phyloP scores from a whole-genome alignment of 2,329 filamentous ascomycete genomes.

The Hypoxylon sp. region DNA sequence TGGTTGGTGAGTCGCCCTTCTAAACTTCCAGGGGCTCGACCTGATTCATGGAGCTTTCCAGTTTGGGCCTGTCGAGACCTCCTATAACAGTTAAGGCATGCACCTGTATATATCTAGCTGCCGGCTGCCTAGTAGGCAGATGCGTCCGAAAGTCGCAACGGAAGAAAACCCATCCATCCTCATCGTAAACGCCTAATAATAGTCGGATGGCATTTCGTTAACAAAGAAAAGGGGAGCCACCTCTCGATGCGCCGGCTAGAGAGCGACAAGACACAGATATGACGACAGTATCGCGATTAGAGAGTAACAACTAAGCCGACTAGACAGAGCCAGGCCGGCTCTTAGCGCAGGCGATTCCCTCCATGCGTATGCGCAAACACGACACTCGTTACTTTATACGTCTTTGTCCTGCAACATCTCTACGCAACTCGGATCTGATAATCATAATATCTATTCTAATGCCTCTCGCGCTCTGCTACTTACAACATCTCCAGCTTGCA shows the following conservation, averaged over 20 bases:
- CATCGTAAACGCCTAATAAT: neutral
- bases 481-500: neutral
- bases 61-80: no score
- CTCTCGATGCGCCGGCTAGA: conserved; percentile 1
- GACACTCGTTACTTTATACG: neutral
- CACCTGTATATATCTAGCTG: no score
- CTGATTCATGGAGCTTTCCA: conserved; percentile 22
- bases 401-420: conserved; percentile 13
- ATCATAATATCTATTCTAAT: neutral
- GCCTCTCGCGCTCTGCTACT: neutral
- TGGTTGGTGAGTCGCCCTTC: conserved; percentile 25
- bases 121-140: no score
- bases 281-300: conserved; percentile 28
- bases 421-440: neutral
- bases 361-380: no score
- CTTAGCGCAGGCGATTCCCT: conserved; percentile 5
- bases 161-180: neutral
- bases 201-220: conserved; percentile 3
- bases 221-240: neutral
- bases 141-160: no score
- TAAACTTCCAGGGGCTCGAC: conserved; percentile 15
- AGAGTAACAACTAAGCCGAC: conserved; percentile 5
- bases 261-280: conserved; percentile 8
- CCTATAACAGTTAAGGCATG: no score
- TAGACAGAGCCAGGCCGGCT: neutral